A percentile compares a stretch with the other conserved stretches of the same genome.
Evolutionary conservation across 1,284 basidiomycete genomes (phyloP).

Genomic region (Malassezia sympodialis): DNA sequence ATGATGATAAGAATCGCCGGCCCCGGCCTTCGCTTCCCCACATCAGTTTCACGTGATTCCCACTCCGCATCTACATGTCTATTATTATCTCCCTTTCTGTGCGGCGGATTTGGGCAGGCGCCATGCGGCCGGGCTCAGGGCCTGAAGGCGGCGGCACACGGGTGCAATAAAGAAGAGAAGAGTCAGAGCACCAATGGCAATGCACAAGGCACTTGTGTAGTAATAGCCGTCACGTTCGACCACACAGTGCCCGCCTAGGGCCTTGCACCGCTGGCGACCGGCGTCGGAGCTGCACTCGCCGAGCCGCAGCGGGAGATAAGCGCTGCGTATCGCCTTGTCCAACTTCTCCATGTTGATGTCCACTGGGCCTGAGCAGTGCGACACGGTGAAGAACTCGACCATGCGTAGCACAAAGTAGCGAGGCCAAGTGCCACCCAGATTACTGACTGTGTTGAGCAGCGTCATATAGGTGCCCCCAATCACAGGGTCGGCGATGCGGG

Average conservation of each 20-base stretch:
- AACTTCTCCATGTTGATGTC: constrained; percentile 19
- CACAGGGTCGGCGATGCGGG: constrained; percentile 85
- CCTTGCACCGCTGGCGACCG: constrained; percentile 68
- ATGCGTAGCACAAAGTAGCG: constrained; percentile 76
- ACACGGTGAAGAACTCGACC: constrained; percentile 40
- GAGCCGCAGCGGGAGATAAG: neutral
- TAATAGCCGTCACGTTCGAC: constrained; percentile 88
- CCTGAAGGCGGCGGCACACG: constrained; percentile 70
- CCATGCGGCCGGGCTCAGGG: constrained; percentile 32
- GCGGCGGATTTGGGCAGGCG: constrained; percentile 18
- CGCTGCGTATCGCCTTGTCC: constrained; percentile 6
- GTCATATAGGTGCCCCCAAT: constrained; percentile 62
- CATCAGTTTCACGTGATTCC: neutral
- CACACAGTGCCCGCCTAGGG: constrained; percentile 67
- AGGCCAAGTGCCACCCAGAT: constrained; percentile 97
- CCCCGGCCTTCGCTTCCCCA: neutral
- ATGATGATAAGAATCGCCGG: neutral
- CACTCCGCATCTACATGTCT: neutral
- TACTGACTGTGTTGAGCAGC: constrained; percentile 90
- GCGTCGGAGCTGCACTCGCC: constrained; percentile 38
- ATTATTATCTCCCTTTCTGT: neutral
- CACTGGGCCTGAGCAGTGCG: constrained; percentile 26
- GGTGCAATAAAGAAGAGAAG: constrained; percentile 72
- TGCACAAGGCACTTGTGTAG: constrained; percentile 67
- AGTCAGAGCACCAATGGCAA: constrained; percentile 63